Percentiles rank a stretch among this genome's conserved stretches.
Conservation (phyloP, 1,284 basidiomycete species). For the Exsudoporus floridanus region DNA sequence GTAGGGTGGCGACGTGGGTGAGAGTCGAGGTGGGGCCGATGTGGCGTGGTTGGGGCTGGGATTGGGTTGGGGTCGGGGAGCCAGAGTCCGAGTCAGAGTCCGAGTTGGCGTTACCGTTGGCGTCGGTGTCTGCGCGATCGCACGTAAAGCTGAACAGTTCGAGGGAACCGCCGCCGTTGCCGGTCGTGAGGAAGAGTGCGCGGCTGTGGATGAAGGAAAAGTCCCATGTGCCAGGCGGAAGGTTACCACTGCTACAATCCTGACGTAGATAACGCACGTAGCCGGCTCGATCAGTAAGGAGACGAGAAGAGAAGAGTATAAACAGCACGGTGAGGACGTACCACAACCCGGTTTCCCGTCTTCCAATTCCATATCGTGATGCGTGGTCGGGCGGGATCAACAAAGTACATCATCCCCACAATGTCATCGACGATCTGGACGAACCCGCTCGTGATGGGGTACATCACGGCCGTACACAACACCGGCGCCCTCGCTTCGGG, state of each 20-base stretch:
- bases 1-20: slow-evolving; percentile 34
- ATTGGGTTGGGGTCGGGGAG: background rate
- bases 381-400: slow-evolving; percentile 33
- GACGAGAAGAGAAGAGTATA: background rate
- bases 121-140: slow-evolving; percentile 2
- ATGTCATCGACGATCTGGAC: slow-evolving; percentile 55
- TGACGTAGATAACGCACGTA: slow-evolving; percentile 4
- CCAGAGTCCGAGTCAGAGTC: background rate
- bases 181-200: slow-evolving; percentile 44
- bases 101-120: background rate
- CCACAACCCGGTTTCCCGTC: slow-evolving; percentile 44
- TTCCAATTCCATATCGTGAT: slow-evolving; percentile 58
- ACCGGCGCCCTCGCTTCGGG: slow-evolving; percentile 36
- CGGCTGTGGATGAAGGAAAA: slow-evolving; percentile 49
- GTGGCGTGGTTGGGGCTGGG: no score
- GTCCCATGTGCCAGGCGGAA: slow-evolving; percentile 39
- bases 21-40: slow-evolving; percentile 2
- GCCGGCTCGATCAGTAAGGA: background rate
- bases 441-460: slow-evolving; percentile 34
- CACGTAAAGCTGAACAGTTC: slow-evolving; percentile 40
- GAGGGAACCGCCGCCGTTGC: slow-evolving; percentile 36
- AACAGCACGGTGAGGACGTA: slow-evolving; percentile 27
- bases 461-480: slow-evolving; percentile 18
- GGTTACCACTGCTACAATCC: slow-evolving; percentile 24
- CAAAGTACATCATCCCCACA: slow-evolving; percentile 46